Conservation (phyloP, 2,329 filamentous ascomycete genomes). For the Xylariaceae sp. region DNA sequence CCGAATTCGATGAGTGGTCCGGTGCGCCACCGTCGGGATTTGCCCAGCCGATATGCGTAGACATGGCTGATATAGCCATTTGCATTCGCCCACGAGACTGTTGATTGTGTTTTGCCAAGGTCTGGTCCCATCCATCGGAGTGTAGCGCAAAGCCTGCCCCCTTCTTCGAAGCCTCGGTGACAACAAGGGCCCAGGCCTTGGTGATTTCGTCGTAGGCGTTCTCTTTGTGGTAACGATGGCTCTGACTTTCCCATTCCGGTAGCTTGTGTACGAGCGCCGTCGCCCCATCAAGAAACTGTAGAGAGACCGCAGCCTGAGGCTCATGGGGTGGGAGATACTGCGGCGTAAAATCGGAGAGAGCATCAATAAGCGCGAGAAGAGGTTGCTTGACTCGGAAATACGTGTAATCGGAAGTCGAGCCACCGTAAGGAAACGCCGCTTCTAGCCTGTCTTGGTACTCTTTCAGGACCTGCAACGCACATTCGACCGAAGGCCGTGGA, state of each 20-base stretch:
- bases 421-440: constrained; percentile 78
- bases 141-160: constrained; percentile 87
- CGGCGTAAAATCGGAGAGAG: constrained; percentile 87
- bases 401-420: constrained; percentile 82
- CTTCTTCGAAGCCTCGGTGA: constrained; percentile 84
- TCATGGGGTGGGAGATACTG: constrained; percentile 94
- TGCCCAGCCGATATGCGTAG: constrained; percentile 72
- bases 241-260: constrained; percentile 83
- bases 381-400: constrained; percentile 88
- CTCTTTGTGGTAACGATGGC: constrained; percentile 88
- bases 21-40: constrained; percentile 19
- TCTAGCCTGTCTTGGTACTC: constrained; percentile 77
- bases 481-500: constrained; percentile 77
- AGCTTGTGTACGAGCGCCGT: constrained; percentile 86
- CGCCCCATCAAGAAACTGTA: constrained; percentile 82
- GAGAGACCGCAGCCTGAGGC: constrained; percentile 71
- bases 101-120: constrained; percentile 79
- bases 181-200: constrained; percentile 85
- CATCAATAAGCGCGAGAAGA: constrained; percentile 75
- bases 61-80: constrained; percentile 72
- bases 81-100: constrained; percentile 77
- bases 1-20: constrained; percentile 38
- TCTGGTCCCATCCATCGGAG: constrained; percentile 88
- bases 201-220: constrained; percentile 95
- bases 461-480: constrained; percentile 72